Evolutionary conservation across 1,139 yeast genomes (phyloP).

Genomic region (Sugiyamaella pinicola): DNA sequence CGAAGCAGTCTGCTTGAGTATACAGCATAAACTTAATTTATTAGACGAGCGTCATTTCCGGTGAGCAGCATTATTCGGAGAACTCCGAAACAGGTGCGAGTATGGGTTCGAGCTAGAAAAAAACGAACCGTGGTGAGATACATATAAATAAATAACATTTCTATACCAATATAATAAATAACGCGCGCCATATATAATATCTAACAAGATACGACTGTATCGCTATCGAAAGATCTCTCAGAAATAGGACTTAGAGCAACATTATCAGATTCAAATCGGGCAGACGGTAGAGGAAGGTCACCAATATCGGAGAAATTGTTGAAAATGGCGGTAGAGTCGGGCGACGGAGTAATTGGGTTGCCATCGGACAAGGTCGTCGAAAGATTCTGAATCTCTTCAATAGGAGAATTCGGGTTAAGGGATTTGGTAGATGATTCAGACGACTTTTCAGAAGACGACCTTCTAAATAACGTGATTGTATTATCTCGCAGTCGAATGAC

Average conservation of each 20-base stretch:
- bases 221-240: conserved; percentile 29
- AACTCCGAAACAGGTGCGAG: not conserved
- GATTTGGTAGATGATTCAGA: conserved; percentile 12
- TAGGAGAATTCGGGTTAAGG: not conserved
- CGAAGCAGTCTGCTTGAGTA: too few species aligned
- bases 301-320: conserved; percentile 5
- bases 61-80: too few species aligned
- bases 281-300: conserved; percentile 25
- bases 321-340: conserved; percentile 6
- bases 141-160: not conserved
- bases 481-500: conserved; percentile 31
- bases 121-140: too few species aligned
- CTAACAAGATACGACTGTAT: conserved; percentile 14
- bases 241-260: conserved; percentile 31
- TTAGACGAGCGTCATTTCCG: too few species aligned
- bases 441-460: conserved; percentile 23
- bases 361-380: not conserved
- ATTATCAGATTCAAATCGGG: conserved; percentile 16
- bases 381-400: not conserved
- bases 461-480: conserved; percentile 31
- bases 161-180: too few species aligned
- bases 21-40: not conserved
- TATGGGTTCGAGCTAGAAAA: not conserved
- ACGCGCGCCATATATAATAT: not conserved
- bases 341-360: conserved; percentile 14